Base-by-base conservation (phyloP, 1,139 yeast genomes). In the Pichia sp. region DNA sequence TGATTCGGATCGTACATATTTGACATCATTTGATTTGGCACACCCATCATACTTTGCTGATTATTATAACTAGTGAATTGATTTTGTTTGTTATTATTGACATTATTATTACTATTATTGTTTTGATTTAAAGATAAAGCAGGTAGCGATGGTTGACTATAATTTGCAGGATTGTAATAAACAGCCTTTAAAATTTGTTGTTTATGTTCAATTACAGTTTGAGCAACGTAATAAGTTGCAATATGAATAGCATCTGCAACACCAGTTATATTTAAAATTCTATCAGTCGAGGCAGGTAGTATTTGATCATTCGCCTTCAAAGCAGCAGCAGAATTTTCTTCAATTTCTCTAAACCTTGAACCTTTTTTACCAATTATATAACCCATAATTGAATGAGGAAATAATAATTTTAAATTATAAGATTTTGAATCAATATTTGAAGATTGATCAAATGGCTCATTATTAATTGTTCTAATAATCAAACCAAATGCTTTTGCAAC, bases 231-330 rank as follows among this genome's bases (percentile, higher is more conserved):
- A 66, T 83, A 87, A 0, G 84, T 74, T 9, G 96, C 96, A 60
- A 87, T 86, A 63, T 87, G 95, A 49, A 90, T 80, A 3, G 96
- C 91, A 69, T 87, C 95, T 5, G 91, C 90, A 13, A 86, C 95
- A 5, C 97, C 97, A 16, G 77, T 73, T 22, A 90, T 77, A 33
- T 83, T 76, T 51, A 90, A 70, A 7, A 87, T 74, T 54, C 96
- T 76, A 66, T 90, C 97, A 18, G 93, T 87, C 1, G 95, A 86
- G 56, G 78, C 78, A 1, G 96, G 90, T 58, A 90, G 73, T 25
- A 85, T 79, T 48, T 80, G 79, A 50, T 87, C 93, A 25, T 87
- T 88, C 2, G 96, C 95, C 58, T 79, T 80, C 54, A 90, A 74
- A 57, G 80, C 77, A 3, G 96, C 95, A 5, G 95, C 91, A 10